Evolutionary conservation across 441 rosid genomes (phyloP).

Genomic region (Populus hybrid): DNA sequence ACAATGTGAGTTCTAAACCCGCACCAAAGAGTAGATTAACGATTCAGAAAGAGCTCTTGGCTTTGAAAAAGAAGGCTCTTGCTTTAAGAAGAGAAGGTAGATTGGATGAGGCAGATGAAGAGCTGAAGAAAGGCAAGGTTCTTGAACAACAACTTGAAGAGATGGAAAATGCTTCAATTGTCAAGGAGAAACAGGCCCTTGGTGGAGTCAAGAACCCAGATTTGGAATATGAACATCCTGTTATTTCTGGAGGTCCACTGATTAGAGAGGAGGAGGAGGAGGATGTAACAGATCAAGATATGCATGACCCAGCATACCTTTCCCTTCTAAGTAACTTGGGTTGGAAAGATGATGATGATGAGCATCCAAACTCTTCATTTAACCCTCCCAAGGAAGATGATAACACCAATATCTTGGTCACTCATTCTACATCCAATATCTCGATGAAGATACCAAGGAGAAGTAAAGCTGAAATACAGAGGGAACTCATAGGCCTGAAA

Average conservation of each 20-base stretch:
- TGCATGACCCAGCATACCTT: conserved; percentile 66
- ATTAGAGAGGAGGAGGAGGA: conserved; percentile 45
- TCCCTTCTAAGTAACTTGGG: conserved; percentile 58
- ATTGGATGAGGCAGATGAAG: conserved; percentile 70
- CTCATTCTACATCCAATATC: conserved; percentile 21
- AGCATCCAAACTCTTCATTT: conserved; percentile 17
- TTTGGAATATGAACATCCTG: conserved; percentile 26
- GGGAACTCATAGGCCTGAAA: conserved; percentile 81
- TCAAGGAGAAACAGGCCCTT: conserved; percentile 25
- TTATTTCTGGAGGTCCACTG: conserved; percentile 20
- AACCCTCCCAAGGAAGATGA: conserved; percentile 28
- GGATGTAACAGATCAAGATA: conserved; percentile 65
- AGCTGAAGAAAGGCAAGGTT: conserved; percentile 58
- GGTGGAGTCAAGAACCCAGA: conserved; percentile 20
- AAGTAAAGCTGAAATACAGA: conserved; percentile 75
- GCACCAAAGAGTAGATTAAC: conserved; percentile 50
- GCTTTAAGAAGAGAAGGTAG: conserved; percentile 75
- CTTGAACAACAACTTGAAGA: conserved; percentile 77
- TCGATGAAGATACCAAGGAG: conserved; percentile 35
- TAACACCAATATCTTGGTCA: conserved; percentile 19
- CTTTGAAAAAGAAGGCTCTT: conserved; percentile 74
- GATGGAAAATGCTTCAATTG: conserved; percentile 44
- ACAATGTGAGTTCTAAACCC: conserved; percentile 27
- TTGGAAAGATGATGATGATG: conserved; percentile 61
- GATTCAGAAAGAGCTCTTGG: conserved; percentile 77